Percentiles rank a stretch among this genome's conserved stretches.
phyloP scores from a whole-genome alignment of 495 filamentous ascomycete species.

The Tuber umbilicatum region DNA sequence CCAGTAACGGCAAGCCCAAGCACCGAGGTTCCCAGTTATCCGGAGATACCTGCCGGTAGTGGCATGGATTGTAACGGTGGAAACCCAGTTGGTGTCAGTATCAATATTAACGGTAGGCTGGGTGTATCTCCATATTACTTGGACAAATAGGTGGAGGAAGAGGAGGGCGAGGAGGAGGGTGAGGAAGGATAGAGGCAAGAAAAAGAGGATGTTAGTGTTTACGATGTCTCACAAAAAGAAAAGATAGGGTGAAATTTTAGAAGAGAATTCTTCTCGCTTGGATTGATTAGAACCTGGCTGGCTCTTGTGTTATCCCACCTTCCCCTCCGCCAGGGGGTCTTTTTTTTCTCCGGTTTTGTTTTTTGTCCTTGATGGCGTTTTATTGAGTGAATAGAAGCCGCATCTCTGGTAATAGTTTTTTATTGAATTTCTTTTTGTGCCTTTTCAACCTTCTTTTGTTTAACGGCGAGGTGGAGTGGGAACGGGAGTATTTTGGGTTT shows the following conservation, averaged over 20 bases:
- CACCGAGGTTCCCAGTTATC: slow-evolving; percentile 17
- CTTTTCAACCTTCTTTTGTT: neutral
- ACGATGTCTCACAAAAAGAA: neutral
- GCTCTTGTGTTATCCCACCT: neutral
- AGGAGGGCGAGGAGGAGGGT: slow-evolving; percentile 10
- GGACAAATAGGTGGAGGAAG: slow-evolving; percentile 15
- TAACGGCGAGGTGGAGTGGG: neutral
- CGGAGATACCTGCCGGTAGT: slow-evolving; percentile 23
- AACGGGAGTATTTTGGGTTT: neutral
- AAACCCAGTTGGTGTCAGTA: slow-evolving; percentile 20
- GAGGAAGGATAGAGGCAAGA: neutral
- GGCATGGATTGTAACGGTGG: slow-evolving; percentile 9
- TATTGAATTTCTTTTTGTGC: too few species aligned
- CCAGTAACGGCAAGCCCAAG: slow-evolving; percentile 20
- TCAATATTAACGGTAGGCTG: slow-evolving; percentile 11
- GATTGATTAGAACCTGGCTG: neutral
- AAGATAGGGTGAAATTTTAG: neutral
- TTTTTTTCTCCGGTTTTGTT: neutral
- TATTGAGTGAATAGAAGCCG: neutral
- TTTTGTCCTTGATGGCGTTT: neutral
- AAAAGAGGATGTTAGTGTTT: neutral
- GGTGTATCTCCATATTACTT: slow-evolving; percentile 6
- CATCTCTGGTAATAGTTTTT: neutral
- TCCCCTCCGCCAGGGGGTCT: neutral
- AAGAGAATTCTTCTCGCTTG: neutral